Evolutionary conservation across 352 stramenopile genomes (phyloP), one percentile per base, ranked within the genome.

Genomic region (Pythium coloratum): DNA sequence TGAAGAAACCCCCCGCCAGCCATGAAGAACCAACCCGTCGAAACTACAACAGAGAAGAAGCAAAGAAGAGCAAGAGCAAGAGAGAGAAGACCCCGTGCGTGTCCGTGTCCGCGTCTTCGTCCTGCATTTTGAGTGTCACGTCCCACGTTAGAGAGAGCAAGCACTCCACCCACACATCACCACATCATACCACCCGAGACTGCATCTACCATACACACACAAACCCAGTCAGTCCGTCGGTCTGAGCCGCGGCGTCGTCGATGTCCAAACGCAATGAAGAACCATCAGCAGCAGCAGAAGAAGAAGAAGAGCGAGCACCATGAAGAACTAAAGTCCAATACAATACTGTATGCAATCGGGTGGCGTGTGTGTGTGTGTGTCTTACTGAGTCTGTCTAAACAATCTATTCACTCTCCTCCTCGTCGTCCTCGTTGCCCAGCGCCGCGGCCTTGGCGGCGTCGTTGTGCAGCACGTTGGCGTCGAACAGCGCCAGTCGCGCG

Each of bases 381-480:
- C 16, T 55, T 16, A 36, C 18, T 34, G 28, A 13, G 40, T 50
- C 30, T 36, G 13, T 46, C 33, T 49, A 18, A 33, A 62, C 42
- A 36, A 46, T 56, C 14, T 34, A 65, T 66, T 20, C 69, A 26
- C 36, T 44, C 30, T 44, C 20, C 18, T 20, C 69, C 24, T 61
- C 49, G 24, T 59, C 55, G 14, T 64, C 54, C 50, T 77, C 50
- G 42, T 46, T 50, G n/a, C 67, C 20, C 32, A 68, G 61, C 33
- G 20, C 12, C 2, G 40, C 40, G 24, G 44, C 57, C 9, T 28
- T 32, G 42, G 62, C 26, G 12, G 42, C 55, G 55, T 69, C 57
- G 54, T 76, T 82, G 38, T 61, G 75, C 51, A 92, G 90, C 55
- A 94, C 58, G 55, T 88, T 91, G 64, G 85, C 83, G 69, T 94